Evolutionary conservation across 345 rosid species (phyloP).

Genomic region (Trapa bicornis): DNA sequence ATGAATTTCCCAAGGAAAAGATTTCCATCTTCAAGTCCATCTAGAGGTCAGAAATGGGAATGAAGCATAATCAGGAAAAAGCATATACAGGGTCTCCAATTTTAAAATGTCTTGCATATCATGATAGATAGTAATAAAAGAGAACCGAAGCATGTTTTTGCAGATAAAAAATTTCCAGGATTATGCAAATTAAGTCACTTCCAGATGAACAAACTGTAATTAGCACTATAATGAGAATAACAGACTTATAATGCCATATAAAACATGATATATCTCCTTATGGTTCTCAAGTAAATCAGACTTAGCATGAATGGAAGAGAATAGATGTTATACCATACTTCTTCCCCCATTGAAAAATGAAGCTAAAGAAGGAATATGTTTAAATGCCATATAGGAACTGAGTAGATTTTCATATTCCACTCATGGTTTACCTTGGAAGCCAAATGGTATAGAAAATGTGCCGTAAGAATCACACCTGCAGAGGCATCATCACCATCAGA

Average conservation of each 20-base stretch:
- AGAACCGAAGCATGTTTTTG: not conserved
- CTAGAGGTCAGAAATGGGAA: constrained; percentile 23
- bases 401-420: not conserved
- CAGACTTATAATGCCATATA: not conserved
- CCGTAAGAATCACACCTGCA: constrained; percentile 75
- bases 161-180: not conserved
- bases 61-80: not conserved
- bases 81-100: not conserved
- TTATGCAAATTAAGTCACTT: not conserved
- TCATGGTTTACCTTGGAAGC: constrained; percentile 54
- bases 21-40: constrained; percentile 97
- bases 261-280: not conserved
- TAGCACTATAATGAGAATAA: not conserved
- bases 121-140: not conserved
- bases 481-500: constrained; percentile 71
- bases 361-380: not conserved
- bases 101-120: not conserved
- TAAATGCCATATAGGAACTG: not conserved
- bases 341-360: not conserved
- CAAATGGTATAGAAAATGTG: constrained; percentile 84
- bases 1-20: constrained; percentile 80
- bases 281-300: not conserved
- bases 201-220: not conserved
- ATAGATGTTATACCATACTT: not conserved
- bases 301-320: not conserved